Evolutionary conservation across 2,329 filamentous ascomycete genomes (phyloP), one percentile per base, ranked within the genome.

Genomic region (Tolypocladium tropicale): DNA sequence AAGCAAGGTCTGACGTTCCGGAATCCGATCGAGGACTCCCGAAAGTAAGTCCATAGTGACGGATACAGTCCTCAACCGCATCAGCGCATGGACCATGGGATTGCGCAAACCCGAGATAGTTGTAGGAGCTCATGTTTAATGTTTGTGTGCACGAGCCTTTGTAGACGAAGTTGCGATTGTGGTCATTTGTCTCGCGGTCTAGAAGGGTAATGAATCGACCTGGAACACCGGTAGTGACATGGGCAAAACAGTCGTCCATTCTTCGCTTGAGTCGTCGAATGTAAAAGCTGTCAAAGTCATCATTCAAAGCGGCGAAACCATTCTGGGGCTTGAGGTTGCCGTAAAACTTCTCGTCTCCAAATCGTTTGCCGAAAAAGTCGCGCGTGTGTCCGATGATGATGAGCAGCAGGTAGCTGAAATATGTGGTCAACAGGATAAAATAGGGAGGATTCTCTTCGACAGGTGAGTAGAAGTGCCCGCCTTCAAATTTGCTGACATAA

Each of bases 231-330:
- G 91, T 95, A 32, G 89, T 91, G 12, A 92, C 90, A 53, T 94
- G 84, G 63, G 93, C 88, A 70, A 99, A 99, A 76, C 91, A 96
- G 72, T 99, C 94, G 64, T 97, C 95, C 68, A 99, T 90, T 60
- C 94, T 85, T 77, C 91, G 82, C 79, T 99, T 97, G 68, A 99
- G 74, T 59, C 94, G 82, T 56, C 94, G 84, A 56, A 93, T 90
- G 74, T 99, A 99, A 72, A 99, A 99, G 73, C 93, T 97, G 77
- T 99, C 94, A 68, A 99, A 99, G 72, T 99, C 94, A 66, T 91
- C 95, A 73, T 96, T 97, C 61, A 99, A 80, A 2, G 94, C 91
- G 12, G 92, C 94, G 68, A 96, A 97, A 60, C 94, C 94, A 69
- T 96, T 90, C 62, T 84, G 82, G 39, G 87, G 81, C 68, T 89